phyloP scores from a whole-genome alignment of 164 flowering plant species.

The Macadamia tetraphylla region DNA sequence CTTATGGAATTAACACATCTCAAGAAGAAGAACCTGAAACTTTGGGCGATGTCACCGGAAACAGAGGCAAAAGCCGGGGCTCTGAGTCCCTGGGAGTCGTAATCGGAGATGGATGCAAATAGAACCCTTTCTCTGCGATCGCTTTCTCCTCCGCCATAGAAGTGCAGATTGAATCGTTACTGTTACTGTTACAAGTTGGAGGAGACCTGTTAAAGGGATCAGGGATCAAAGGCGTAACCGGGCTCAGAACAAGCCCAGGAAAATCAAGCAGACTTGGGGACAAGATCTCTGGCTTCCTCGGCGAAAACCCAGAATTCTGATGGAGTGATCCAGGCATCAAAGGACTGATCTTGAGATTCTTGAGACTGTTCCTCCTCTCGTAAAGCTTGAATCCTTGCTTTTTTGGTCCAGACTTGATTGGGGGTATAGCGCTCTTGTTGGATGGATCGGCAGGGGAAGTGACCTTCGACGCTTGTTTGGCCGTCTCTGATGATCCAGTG shows the following conservation, averaged over 20 bases:
- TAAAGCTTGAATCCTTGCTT: conserved; percentile 81
- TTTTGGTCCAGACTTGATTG: conserved; percentile 50
- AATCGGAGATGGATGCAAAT: conserved; percentile 69
- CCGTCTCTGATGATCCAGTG: conserved; percentile 64
- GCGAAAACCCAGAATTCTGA: conserved; percentile 36
- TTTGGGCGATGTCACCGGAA: conserved; percentile 79
- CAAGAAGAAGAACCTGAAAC: conserved; percentile 47
- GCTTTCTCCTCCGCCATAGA: conserved; percentile 72
- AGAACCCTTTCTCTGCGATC: conserved; percentile 86
- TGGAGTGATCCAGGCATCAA: conserved; percentile 23
- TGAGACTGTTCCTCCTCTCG: conserved; percentile 66
- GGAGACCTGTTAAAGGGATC: conserved; percentile 47
- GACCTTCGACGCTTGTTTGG: conserved; percentile 28
- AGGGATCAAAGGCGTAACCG: conserved; percentile 73
- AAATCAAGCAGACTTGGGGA: conserved; percentile 84
- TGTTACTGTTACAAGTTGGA: conserved; percentile 8
- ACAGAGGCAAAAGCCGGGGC: conserved; percentile 81
- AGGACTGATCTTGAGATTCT: conserved; percentile 76
- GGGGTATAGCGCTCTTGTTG: conserved; percentile 40
- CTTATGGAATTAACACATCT: conserved; percentile 8
- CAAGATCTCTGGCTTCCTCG: conserved; percentile 55
- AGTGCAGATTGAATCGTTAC: conserved; percentile 13
- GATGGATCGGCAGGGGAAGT: conserved; percentile 21
- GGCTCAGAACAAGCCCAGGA: conserved; percentile 77
- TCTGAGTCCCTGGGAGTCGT: conserved; percentile 52